phyloP scores from a whole-genome alignment of 164 flowering plant species.

The Annona squamosa region DNA sequence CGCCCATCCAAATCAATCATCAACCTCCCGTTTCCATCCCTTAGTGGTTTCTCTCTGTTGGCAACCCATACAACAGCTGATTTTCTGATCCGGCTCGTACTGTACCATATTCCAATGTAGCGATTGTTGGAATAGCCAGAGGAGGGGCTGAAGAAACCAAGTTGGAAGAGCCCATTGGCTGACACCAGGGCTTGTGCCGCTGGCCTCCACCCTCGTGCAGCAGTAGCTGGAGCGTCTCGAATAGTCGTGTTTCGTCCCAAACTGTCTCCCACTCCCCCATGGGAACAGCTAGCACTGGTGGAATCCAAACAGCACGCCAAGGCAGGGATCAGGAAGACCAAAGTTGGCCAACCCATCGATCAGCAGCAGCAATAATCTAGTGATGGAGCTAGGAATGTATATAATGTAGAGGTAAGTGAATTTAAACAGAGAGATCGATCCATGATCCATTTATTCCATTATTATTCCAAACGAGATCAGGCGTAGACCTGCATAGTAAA shows the following conservation, averaged over 20 bases:
- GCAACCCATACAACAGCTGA: constrained; percentile 1
- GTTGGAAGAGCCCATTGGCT: neutral
- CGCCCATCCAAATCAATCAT: neutral
- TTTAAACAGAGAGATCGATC: no score
- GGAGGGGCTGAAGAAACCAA: constrained; percentile 7
- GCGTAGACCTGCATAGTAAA: no score
- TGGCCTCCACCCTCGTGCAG: neutral
- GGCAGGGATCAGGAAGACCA: no score
- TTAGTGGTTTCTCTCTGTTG: constrained; percentile 2
- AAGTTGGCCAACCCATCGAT: no score
- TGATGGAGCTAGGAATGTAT: no score
- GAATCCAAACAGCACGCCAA: no score
- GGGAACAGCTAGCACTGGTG: no score
- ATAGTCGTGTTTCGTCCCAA: neutral
- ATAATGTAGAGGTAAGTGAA: no score
- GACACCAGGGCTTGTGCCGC: constrained; percentile 1
- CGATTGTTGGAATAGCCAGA: neutral
- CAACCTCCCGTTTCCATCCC: neutral
- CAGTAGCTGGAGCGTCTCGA: neutral
- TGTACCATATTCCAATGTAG: constrained; percentile 10
- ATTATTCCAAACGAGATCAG: no score
- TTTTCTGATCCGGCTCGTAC: neutral
- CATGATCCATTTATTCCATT: no score
- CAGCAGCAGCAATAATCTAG: no score
- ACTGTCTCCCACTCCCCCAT: neutral